A percentile compares a stretch with the other conserved stretches of the same genome.
These are phyloP conservation scores for Aureobasidium mangrovei DNA, from an alignment of 2,329 filamentous ascomycete species.

Conservation along the genomic window DNA sequence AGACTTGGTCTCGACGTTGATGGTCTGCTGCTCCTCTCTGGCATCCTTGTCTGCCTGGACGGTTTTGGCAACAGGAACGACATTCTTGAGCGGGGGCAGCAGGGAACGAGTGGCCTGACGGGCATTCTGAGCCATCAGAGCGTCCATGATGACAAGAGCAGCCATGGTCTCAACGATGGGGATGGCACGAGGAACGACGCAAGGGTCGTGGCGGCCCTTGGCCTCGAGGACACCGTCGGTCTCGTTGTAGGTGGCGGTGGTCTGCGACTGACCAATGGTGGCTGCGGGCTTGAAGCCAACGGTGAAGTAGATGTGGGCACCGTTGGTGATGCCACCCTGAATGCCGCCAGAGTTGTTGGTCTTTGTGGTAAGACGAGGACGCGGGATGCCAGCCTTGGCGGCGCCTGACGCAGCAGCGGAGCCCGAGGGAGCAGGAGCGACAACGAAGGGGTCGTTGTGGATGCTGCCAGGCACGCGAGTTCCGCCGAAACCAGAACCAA, in stretches of 20 bases:
- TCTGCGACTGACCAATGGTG: constrained; percentile 83
- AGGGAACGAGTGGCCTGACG: constrained; percentile 41
- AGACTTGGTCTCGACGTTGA: constrained; percentile 11
- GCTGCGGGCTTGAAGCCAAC: constrained; percentile 92
- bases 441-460: constrained; percentile 84
- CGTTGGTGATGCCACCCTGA: constrained; percentile 92
- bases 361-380: constrained; percentile 62
- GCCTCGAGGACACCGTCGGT: constrained; percentile 71
- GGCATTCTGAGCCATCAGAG: constrained; percentile 71
- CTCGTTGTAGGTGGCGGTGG: constrained; percentile 71
- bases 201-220: constrained; percentile 91
- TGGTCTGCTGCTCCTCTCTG: constrained; percentile 15
- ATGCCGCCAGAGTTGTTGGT: constrained; percentile 95
- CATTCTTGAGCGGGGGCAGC: constrained; percentile 35
- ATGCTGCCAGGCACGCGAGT: constrained; percentile 77
- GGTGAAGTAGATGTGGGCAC: constrained; percentile 87
- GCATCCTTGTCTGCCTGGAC: constrained; percentile 15
- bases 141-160: constrained; percentile 77
- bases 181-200: constrained; percentile 77
- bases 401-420: constrained; percentile 19
- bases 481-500: constrained; percentile 86
- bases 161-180: constrained; percentile 91
- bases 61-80: constrained; percentile 25
- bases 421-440: constrained; percentile 43
- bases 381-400: constrained; percentile 20